A percentile compares a stretch with the other conserved stretches of the same genome.
These are phyloP conservation scores for Rhizopus delemar DNA, from an alignment of 371 early-diverging fungal genomes.

Conservation along the genomic window DNA sequence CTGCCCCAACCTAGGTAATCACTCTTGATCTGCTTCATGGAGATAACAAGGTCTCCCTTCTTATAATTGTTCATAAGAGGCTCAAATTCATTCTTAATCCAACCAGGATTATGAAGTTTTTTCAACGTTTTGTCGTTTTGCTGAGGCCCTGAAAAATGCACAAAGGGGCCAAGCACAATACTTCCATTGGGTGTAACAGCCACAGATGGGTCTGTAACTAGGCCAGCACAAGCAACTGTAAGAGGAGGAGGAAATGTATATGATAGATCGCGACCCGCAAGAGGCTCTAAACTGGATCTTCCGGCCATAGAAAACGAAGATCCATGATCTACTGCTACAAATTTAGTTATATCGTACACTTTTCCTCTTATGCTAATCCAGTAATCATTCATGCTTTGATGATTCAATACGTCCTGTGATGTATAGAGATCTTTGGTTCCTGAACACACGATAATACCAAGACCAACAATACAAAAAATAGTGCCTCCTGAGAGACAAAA, in stretches of 20 bases:
- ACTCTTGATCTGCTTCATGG: slow-evolving; percentile 31
- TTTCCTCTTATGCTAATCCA: slow-evolving; percentile 71
- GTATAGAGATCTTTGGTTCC: slow-evolving; percentile 51
- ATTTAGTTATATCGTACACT: slow-evolving; percentile 76
- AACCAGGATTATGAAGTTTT: slow-evolving; percentile 44
- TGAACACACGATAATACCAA: slow-evolving; percentile 59
- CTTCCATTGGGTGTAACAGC: slow-evolving; percentile 47
- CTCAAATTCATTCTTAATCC: slow-evolving; percentile 37
- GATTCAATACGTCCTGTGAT: slow-evolving; percentile 46
- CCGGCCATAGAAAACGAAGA: slow-evolving; percentile 42
- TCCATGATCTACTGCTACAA: slow-evolving; percentile 64
- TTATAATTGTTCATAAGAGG: slow-evolving; percentile 48
- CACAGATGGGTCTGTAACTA: slow-evolving; percentile 41
- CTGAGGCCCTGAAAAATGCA: slow-evolving; percentile 35
- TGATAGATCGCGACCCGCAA: slow-evolving; percentile 61
- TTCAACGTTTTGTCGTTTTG: slow-evolving; percentile 27
- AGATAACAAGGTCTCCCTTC: slow-evolving; percentile 32
- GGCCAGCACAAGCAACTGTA: slow-evolving; percentile 54
- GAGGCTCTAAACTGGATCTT: slow-evolving; percentile 48
- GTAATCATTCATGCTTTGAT: slow-evolving; percentile 51
- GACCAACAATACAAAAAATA: slow-evolving; percentile 62
- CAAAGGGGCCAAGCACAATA: slow-evolving; percentile 39
- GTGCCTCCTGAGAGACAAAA: slow-evolving; percentile 52
- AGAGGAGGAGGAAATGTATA: slow-evolving; percentile 60
- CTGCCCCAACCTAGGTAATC: slow-evolving; percentile 36